Conservation (phyloP, 805 yeast species). For the Alloascoidea hylecoeti region DNA sequence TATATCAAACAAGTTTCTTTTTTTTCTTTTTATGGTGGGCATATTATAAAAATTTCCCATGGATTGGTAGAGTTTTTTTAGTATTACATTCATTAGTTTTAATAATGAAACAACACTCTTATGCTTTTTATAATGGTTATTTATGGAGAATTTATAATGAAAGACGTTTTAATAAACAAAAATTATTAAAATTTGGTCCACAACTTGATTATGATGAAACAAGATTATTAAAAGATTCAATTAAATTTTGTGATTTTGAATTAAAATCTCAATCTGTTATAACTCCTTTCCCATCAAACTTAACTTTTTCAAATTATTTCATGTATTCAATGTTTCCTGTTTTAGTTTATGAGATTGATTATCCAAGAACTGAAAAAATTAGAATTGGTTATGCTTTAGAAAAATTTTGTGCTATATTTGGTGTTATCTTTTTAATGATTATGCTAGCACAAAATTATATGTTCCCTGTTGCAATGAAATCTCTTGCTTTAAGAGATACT, state of each 20-base stretch:
- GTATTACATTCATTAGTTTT: constrained; percentile 75
- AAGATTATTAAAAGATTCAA: constrained; percentile 26
- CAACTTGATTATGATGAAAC: constrained; percentile 7
- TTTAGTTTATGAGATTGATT: constrained; percentile 67
- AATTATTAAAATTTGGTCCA: constrained; percentile 18
- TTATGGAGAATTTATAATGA: constrained; percentile 54
- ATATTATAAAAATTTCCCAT: constrained; percentile 45
- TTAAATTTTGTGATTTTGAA: constrained; percentile 63
- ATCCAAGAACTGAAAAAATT: constrained; percentile 59
- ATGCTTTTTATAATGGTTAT: constrained; percentile 84
- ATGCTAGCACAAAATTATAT: constrained; percentile 60
- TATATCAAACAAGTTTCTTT: constrained; percentile 38
- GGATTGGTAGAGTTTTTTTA: constrained; percentile 85
- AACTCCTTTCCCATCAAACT: constrained; percentile 55
- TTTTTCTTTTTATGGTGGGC: constrained; percentile 41
- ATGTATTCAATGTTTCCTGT: constrained; percentile 83
- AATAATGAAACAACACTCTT: constrained; percentile 93
- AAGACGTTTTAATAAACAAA: constrained; percentile 31
- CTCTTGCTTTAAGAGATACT: constrained; percentile 34
- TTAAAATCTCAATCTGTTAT: constrained; percentile 38
- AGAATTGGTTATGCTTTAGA: constrained; percentile 56
- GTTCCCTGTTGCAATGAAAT: constrained; percentile 58
- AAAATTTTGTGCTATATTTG: constrained; percentile 72
- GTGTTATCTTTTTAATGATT: constrained; percentile 74
- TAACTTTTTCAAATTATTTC: constrained; percentile 52